phyloP scores from a whole-genome alignment of 2,329 filamentous ascomycete genomes.

The Neofusicoccum kwambonambiense region DNA sequence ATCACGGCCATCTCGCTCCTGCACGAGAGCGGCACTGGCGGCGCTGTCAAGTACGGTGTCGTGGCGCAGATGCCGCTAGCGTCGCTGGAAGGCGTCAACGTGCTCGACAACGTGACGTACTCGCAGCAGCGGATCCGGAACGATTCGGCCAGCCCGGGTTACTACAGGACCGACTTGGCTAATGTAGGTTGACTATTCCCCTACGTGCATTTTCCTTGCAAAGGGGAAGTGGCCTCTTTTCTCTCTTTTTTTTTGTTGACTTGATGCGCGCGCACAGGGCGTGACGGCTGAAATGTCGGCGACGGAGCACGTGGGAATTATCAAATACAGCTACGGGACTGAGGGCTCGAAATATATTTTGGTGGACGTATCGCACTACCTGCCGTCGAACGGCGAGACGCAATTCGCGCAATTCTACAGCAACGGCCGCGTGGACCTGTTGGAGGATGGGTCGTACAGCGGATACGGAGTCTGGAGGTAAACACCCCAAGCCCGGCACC shows the following conservation, averaged over 20 bases:
- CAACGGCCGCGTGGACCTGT: conserved; percentile 25
- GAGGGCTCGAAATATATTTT: conserved; percentile 39
- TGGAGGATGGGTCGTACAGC: conserved; percentile 26
- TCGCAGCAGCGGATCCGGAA: conserved; percentile 35
- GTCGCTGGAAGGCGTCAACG: conserved; percentile 43
- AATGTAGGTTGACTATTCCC: conserved; percentile 29
- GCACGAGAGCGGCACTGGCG: conserved; percentile 54
- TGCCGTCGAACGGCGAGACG: conserved; percentile 20
- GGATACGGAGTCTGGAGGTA: conserved; percentile 26
- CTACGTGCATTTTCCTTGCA: no score
- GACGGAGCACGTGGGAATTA: conserved; percentile 57
- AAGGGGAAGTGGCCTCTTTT: no score
- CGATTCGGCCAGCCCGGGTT: conserved; percentile 55
- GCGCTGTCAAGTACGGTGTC: conserved; percentile 68
- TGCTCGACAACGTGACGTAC: conserved; percentile 42
- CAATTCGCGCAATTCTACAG: conserved; percentile 24
- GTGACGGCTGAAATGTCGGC: conserved; percentile 59
- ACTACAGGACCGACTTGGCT: conserved; percentile 57
- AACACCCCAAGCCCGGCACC: not conserved
- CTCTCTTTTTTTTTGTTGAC: not conserved
- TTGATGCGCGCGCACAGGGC: conserved; percentile 30
- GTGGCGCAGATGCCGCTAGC: conserved; percentile 52
- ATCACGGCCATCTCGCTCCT: conserved; percentile 37
- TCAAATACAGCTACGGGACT: conserved; percentile 59
- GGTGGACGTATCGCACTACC: conserved; percentile 46